Base-by-base conservation (phyloP, 2,329 filamentous ascomycete species). In the Aspergillus clavatus region DNA sequence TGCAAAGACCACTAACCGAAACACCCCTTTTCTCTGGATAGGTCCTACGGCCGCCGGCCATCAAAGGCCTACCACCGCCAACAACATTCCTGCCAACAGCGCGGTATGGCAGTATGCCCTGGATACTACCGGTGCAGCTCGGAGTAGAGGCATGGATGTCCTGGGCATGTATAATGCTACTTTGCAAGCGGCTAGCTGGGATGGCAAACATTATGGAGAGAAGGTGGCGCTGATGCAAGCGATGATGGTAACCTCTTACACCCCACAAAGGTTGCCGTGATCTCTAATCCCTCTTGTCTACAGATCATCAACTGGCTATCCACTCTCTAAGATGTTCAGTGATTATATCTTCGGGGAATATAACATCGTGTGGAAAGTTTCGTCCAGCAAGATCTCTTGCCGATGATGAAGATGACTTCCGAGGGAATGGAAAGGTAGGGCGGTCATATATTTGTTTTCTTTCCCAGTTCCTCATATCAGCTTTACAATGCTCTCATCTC, bases 91-190 rank as follows among this genome's bases (percentile, higher is more conserved):
- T 47, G 61, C 62, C 3, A 62, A 60, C 52, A 61, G 62, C 35
- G 62, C 60, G 43, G 51, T 67, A 11, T 72, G 68, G 69, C 60
- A 68, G 35, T 73, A 68, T 47, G 65, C 63, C 5, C 47, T 64
- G 6, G 59, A 67, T 39, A 62, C 70, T 27, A 51, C 42, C 26
- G 46, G 52, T 33, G 59, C 64, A 19, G 69, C 70, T 1, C 58
- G 50, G 16, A 52, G 56, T 5, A 62, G 60, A 45, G 63, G 65
- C 16, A 58, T 72, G 45, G 72, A 74, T 40, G 55, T 67, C 14
- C 50, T 75, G 41, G 62, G 62, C 7, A 63, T 74, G 62, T 73
- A 67, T 51, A 74, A 73, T 55, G 54, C 69, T 40, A 73, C 70
- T 0, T 47, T 71, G 28, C 68, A 72, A 47, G 69, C 66, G 10